Evolutionary conservation across 169 alveolate genomes (phyloP), one percentile per base, ranked within the genome.

Genomic region (Eimeria praecox): DNA sequence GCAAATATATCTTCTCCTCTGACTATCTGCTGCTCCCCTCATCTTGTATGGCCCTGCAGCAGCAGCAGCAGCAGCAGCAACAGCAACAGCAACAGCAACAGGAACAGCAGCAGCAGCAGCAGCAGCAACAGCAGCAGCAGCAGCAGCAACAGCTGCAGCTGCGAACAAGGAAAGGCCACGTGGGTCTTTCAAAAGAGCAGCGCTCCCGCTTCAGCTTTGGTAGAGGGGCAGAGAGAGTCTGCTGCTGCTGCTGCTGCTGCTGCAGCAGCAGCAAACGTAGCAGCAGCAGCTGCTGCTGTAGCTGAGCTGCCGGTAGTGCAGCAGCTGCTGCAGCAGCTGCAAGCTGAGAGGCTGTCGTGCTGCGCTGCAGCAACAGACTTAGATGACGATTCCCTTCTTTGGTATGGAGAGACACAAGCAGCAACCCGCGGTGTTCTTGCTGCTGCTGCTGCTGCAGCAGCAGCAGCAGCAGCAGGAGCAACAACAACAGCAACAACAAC

Each of bases 261-360:
- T n/a, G n/a, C n/a, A n/a, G n/a, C n/a, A n/a, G n/a, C 62, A 49
- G 40, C 90, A 49, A 16, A 44, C n/a, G 46, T n/a, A 82, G 90
- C 90, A 27, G 73, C 71, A 52, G 90, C 90, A 0, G 90, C 27
- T 49, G 90, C 73, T 52, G 62, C 71, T 49, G 73, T 82, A 2
- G 64, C 90, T n/a, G 90, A 82, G 90, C 90, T 82, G 18, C 90
- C 90, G 18, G 46, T 82, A 30, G 66, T 82, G 52, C 90, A 52
- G 62, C 40, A 49, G 64, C 66, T 82, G 90, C 90, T 82, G 90
- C 90, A 49, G 90, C 90, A 49, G 90, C 90, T 82, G 90, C 64
- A 82, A 27, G 49, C 49, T 27, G 90, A 82, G 66, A 44, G 90
- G 46, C 30, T 82, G 40, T 69, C 90, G 2, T 82, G 90, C 90